Percentiles rank a stretch among this genome's conserved stretches.
These are phyloP conservation scores for Cephaloascus fragrans DNA, from an alignment of 805 yeast species.

Conservation along the genomic window DNA sequence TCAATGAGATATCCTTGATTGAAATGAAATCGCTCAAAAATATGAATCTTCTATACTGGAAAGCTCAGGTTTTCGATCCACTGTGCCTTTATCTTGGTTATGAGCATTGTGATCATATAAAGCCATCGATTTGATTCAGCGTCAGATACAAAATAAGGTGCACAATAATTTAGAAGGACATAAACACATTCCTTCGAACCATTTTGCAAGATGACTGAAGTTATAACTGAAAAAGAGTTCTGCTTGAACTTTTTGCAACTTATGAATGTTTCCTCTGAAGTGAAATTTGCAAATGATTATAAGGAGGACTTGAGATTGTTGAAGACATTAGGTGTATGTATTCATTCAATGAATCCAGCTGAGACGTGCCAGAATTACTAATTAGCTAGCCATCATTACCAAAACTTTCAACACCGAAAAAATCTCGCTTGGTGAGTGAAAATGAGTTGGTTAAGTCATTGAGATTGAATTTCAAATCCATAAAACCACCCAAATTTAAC, in stretches of 20 bases:
- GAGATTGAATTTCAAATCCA: conserved; percentile 43
- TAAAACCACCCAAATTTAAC: conserved; percentile 63
- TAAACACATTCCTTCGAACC: background rate
- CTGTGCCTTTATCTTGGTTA: too few relatives aligned
- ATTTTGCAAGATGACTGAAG: conserved; percentile 3
- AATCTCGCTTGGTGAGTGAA: conserved; percentile 9
- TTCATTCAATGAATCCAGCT: conserved; percentile 18
- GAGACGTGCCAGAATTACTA: conserved; percentile 17
- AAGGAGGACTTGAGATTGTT: conserved; percentile 12
- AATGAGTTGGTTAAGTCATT: conserved; percentile 6
- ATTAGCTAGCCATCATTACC: conserved; percentile 40
- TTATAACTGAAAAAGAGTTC: conserved; percentile 30
- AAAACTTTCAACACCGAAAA: conserved; percentile 28
- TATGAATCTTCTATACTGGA: too few relatives aligned
- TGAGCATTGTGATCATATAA: too few relatives aligned
- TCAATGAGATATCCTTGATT: too few relatives aligned
- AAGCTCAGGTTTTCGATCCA: too few relatives aligned
- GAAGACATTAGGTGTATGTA: conserved; percentile 7
- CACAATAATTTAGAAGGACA: too few relatives aligned
- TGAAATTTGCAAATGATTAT: conserved; percentile 8
- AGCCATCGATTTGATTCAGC: too few relatives aligned
- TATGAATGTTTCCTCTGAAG: conserved; percentile 31
- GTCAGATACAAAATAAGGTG: too few relatives aligned
- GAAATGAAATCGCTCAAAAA: too few relatives aligned
- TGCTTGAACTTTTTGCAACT: conserved; percentile 38